Evolutionary conservation across 306 rosid genomes (phyloP), one percentile per base, ranked within the genome.

Genomic region (Acacia crassicarpa): DNA sequence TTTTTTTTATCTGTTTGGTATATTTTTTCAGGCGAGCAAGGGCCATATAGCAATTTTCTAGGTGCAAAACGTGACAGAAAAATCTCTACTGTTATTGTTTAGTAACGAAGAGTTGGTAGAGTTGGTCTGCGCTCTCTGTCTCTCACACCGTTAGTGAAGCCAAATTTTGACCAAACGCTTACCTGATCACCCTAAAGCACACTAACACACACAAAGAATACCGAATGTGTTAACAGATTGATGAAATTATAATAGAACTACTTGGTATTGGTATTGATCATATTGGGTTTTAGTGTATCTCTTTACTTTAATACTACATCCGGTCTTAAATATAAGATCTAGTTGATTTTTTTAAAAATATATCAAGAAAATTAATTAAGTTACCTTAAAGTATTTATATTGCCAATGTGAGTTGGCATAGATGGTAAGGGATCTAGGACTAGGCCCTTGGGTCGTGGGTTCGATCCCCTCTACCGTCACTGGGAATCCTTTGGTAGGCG

Each of bases 131-230:
- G 71, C 43, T 48, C 10, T 48, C 7, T 51, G 4, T 23, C 63
- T 56, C 30, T 56, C 63, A 48, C 53, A 17, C 7, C 63, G 67
- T 66, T 35, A 46, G 65, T 48, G 75, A 30, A 46, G 74, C 19
- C 48, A 77, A 27, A 65, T 65, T 32, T 30, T 20, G 73, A 65
- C 81, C 73, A 12, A 63, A 19, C 44, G n/a, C 62, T 32, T 77
- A 9, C 22, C 78, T 49, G 30, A 43, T 5, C 0, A 10, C 23
- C 72, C 35, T 23, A 8, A n/a, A 19, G 40, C 40, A 0, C 40
- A 35, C 35, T 33, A 6, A 5, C 20, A 68, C 27, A 41, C 22
- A 22, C 4, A 43, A 43, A 35, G 25, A 19, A 38, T 19, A 38
- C 15, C 23, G 11, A 63, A 63, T 33, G 71, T 33, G 12, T 65